Conservation (phyloP, 139 green algal species). For the Haematococcus sp. region DNA sequence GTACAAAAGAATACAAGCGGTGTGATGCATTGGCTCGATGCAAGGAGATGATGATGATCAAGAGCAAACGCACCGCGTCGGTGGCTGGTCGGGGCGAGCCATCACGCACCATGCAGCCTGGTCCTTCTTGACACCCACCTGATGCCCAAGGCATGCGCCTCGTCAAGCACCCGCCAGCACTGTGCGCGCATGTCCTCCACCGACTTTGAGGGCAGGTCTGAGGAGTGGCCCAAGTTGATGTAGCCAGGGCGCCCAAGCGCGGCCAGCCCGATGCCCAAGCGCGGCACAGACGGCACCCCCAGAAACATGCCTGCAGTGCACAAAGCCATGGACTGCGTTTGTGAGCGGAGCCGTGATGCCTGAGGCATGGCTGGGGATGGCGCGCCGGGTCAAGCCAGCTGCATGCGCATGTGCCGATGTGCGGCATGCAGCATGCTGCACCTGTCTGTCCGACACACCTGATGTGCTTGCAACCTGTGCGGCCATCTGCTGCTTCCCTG, state of each 20-base stretch:
- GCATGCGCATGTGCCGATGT: no score
- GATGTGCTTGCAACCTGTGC: no score
- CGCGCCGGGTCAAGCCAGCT: no score
- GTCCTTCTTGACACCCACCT: slow-evolving; percentile 20
- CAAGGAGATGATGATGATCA: no score
- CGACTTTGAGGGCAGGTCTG: slow-evolving; percentile 31
- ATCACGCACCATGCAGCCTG: not conserved
- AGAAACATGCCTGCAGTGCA: slow-evolving; percentile 25
- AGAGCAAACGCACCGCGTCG: no score
- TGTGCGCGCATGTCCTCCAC: slow-evolving; percentile 49
- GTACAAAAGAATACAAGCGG: not conserved
- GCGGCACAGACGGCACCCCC: slow-evolving; percentile 24
- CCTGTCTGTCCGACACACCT: no score
- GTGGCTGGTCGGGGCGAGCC: not conserved
- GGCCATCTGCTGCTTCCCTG: no score
- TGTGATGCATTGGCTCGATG: no score
- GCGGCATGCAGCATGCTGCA: no score
- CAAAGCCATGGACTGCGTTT: no score
- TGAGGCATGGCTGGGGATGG: no score
- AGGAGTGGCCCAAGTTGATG: slow-evolving; percentile 57
- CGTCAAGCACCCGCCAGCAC: slow-evolving; percentile 40
- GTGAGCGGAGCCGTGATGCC: no score
- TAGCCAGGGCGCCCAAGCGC: slow-evolving; percentile 56
- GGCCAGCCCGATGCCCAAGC: slow-evolving; percentile 53
- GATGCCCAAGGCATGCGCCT: slow-evolving; percentile 29